phyloP scores from a whole-genome alignment of 495 filamentous ascomycete species.

The Cercophora newfieldiana region DNA sequence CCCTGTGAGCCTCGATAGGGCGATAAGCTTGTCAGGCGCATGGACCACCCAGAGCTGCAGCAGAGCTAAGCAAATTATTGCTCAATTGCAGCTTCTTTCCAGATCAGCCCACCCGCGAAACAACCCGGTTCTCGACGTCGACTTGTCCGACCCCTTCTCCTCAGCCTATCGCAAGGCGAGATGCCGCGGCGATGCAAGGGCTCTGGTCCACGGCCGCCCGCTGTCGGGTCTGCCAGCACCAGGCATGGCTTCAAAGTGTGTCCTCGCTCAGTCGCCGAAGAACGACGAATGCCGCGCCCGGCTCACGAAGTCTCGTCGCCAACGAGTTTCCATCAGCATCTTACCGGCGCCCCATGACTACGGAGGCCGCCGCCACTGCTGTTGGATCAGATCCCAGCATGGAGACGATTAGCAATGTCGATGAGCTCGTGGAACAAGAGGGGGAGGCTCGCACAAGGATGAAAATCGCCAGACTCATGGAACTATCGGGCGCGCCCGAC shows the following conservation, averaged over 20 bases:
- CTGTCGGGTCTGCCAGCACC: constrained; percentile 64
- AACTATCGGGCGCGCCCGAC: constrained; percentile 23
- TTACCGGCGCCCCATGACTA: too few species aligned
- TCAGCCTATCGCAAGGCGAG: constrained; percentile 23
- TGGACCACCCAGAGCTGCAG: not conserved
- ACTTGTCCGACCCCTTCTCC: not conserved
- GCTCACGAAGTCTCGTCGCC: not conserved
- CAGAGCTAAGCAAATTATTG: constrained; percentile 12
- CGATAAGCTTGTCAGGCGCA: constrained; percentile 4
- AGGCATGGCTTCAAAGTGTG: constrained; percentile 58
- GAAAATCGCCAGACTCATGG: constrained; percentile 21
- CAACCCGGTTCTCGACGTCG: not conserved
- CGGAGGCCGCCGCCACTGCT: too few species aligned
- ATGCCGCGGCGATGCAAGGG: constrained; percentile 61
- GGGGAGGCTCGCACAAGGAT: too few species aligned
- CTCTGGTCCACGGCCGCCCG: constrained; percentile 69
- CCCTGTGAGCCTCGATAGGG: not conserved
- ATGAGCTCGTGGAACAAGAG: too few species aligned
- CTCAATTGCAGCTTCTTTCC: constrained; percentile 10
- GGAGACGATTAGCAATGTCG: too few species aligned
- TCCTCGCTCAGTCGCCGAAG: constrained; percentile 28
- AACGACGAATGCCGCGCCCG: constrained; percentile 6
- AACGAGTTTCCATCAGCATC: not conserved
- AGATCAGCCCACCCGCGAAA: constrained; percentile 13
- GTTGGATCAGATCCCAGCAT: too few species aligned